Conservation (phyloP, 2,329 filamentous ascomycete species). For the Cercospora canescens region DNA sequence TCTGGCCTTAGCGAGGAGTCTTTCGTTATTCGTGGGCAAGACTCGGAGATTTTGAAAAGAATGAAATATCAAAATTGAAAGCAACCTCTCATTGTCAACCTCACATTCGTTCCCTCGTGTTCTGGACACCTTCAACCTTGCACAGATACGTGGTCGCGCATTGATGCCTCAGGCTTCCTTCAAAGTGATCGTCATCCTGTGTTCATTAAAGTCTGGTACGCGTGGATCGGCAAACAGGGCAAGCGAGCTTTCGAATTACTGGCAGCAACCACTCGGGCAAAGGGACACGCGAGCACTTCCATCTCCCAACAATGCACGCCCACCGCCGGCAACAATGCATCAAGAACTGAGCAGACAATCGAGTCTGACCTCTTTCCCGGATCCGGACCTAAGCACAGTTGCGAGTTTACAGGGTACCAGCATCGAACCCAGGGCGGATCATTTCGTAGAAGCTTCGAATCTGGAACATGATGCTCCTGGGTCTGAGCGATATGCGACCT, state of each 20-base stretch:
- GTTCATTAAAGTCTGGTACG: neutral
- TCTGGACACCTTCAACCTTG: too few relatives aligned
- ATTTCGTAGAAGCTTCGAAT: conserved; percentile 8
- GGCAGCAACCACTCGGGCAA: conserved; percentile 3
- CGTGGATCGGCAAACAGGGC: neutral
- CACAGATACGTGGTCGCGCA: neutral
- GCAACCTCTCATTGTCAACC: neutral
- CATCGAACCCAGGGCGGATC: conserved; percentile 8
- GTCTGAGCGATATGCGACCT: neutral
- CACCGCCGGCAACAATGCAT: conserved; percentile 8
- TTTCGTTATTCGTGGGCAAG: neutral
- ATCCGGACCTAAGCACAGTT: conserved; percentile 26
- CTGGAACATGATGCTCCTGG: conserved; percentile 1
- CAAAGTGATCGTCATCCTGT: neutral
- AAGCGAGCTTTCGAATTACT: neutral
- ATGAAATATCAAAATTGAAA: neutral
- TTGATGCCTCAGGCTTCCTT: neutral
- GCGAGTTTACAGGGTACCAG: conserved; percentile 19
- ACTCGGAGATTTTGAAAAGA: neutral
- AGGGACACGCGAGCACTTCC: conserved; percentile 1
- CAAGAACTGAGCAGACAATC: conserved; percentile 22
- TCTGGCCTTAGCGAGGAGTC: neutral
- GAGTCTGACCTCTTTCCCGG: conserved; percentile 34
- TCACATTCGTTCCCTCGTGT: neutral
- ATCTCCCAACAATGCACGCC: conserved; percentile 4